A percentile compares a stretch with the other conserved stretches of the same genome.
Conservation (phyloP, 768 basidiomycete genomes). For the Boletus patriciae region DNA sequence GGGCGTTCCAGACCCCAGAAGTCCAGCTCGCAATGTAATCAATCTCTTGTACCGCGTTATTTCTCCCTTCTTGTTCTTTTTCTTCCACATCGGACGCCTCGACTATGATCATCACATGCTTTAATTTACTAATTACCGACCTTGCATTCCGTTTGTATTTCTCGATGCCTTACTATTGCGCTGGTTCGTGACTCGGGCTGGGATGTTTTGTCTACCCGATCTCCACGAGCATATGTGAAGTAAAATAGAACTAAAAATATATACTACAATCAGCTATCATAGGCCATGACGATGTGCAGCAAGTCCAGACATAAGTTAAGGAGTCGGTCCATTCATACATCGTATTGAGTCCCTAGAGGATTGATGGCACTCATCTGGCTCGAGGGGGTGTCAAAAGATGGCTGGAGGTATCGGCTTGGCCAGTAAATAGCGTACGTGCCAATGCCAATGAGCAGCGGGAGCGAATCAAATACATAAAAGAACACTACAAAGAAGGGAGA, state of each 20-base stretch:
- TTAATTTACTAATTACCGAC: not conserved
- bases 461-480: conserved; percentile 31
- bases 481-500: conserved; percentile 17
- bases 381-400: not conserved
- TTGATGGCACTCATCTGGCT: not conserved
- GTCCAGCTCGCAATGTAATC: conserved; percentile 28
- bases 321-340: not conserved
- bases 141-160: not conserved
- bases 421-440: conserved; percentile 25
- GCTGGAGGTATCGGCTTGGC: conserved; percentile 27
- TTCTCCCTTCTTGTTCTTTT: not conserved
- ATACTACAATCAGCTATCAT: not conserved
- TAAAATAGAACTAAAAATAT: too few relatives aligned
- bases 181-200: not conserved
- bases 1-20: conserved; percentile 17
- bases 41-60: not conserved
- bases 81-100: too few relatives aligned
- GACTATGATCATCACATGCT: not conserved
- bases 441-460: conserved; percentile 31
- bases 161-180: not conserved
- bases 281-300: not conserved
- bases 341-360: not conserved
- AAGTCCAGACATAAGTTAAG: not conserved
- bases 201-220: not conserved
- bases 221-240: too few relatives aligned